Conservation (phyloP, 2,329 filamentous ascomycete genomes). For the Nemania diffusa region DNA sequence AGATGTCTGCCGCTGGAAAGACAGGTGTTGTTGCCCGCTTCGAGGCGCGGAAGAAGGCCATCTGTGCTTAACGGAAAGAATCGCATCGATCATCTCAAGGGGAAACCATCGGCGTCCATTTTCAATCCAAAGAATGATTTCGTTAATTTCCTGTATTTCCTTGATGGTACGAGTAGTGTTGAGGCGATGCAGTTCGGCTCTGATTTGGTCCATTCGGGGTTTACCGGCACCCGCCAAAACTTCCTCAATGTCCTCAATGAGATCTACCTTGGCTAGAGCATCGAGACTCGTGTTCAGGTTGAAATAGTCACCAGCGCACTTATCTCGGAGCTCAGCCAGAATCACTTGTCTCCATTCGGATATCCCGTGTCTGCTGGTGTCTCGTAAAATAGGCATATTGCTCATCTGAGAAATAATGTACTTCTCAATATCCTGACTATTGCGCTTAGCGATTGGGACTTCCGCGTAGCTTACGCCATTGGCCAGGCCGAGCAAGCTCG, state of each 20-base stretch:
- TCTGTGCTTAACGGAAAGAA: constrained; percentile 46
- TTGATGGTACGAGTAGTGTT: constrained; percentile 48
- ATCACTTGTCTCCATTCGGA: constrained; percentile 49
- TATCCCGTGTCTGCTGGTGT: constrained; percentile 43
- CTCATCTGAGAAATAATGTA: constrained; percentile 49
- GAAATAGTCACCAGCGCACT: constrained; percentile 48
- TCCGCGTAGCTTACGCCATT: constrained; percentile 35
- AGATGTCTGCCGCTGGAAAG: constrained; percentile 34
- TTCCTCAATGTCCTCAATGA: constrained; percentile 50
- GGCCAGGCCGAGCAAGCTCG: constrained; percentile 31
- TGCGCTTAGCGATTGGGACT: constrained; percentile 44
- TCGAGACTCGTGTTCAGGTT: constrained; percentile 48
- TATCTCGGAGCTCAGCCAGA: constrained; percentile 42
- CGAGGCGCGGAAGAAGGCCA: constrained; percentile 16
- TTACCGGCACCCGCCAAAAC: constrained; percentile 48
- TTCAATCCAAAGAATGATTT: constrained; percentile 52
- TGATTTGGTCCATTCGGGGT: constrained; percentile 48
- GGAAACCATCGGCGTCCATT: constrained; percentile 42
- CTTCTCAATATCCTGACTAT: constrained; percentile 46
- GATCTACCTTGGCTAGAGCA: constrained; percentile 49
- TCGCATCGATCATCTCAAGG: constrained; percentile 45
- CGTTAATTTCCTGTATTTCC: constrained; percentile 53
- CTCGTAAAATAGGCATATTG: constrained; percentile 47
- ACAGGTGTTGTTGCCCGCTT: constrained; percentile 1
- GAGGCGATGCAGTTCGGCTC: constrained; percentile 48